Conservation (phyloP, 83 land plant genomes). For the Thuja plicata region DNA sequence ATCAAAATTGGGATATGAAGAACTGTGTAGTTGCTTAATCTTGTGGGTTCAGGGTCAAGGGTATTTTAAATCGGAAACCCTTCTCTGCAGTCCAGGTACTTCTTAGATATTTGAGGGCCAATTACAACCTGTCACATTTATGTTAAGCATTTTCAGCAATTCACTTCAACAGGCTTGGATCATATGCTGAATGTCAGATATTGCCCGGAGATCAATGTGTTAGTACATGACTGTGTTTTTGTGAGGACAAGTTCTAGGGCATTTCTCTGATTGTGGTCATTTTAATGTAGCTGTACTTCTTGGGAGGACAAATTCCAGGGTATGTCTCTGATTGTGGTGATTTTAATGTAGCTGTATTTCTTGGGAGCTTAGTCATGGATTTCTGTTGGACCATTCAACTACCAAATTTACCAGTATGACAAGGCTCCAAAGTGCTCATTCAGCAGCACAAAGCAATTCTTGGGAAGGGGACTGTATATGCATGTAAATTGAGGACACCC, state of each 20-base stretch:
- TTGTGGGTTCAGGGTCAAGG: neutral
- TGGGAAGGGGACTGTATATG: constrained; percentile 42
- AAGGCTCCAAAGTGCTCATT: constrained; percentile 26
- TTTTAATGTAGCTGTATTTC: too few species aligned
- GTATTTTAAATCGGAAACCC: neutral
- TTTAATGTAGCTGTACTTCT: neutral
- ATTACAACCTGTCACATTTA: neutral
- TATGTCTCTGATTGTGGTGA: too few species aligned
- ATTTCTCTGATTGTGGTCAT: neutral
- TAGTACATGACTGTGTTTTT: neutral
- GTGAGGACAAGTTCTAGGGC: neutral
- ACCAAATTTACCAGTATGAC: constrained; percentile 32
- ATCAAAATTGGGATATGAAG: neutral
- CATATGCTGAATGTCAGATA: neutral
- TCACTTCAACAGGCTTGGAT: neutral
- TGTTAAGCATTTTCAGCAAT: neutral
- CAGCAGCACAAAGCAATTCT: constrained; percentile 34
- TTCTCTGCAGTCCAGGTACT: neutral
- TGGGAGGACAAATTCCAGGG: neutral
- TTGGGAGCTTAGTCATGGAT: too few species aligned
- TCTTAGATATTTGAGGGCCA: neutral
- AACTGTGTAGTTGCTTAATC: neutral
- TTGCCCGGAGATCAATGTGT: neutral
- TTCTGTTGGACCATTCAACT: constrained; percentile 18
- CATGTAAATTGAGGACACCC: constrained; percentile 26